Percentiles rank a stretch among this genome's conserved stretches.
Conservation (phyloP, 2,329 filamentous ascomycete genomes). For the Monosporascus cannonballus region DNA sequence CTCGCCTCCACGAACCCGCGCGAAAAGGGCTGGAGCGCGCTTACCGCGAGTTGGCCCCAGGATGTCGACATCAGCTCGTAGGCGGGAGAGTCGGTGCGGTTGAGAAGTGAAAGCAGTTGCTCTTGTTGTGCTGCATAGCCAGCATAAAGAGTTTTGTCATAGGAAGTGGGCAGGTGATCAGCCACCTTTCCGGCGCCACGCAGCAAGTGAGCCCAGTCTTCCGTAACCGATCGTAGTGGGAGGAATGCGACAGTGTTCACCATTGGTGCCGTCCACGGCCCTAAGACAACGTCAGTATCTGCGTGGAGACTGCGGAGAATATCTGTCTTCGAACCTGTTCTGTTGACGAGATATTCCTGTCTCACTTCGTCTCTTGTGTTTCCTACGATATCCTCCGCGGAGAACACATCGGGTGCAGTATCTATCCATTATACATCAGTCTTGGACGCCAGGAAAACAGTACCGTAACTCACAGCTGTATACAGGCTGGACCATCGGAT, state of each 20-base stretch:
- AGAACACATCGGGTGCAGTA: constrained; percentile 17
- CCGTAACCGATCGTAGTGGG: constrained; percentile 14
- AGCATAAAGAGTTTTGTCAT: constrained; percentile 17
- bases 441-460: not conserved
- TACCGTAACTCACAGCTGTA: constrained; percentile 15
- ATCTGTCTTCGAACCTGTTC: constrained; percentile 13
- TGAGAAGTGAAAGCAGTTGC: constrained; percentile 16
- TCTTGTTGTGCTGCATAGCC: constrained; percentile 18
- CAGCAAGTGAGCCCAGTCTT: constrained; percentile 7
- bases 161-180: constrained; percentile 14
- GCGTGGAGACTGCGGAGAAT: not conserved
- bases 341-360: constrained; percentile 18
- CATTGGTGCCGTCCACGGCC: constrained; percentile 23
- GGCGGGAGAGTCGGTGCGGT: constrained; percentile 14
- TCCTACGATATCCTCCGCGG: constrained; percentile 19
- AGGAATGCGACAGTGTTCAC: constrained; percentile 24
- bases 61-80: constrained; percentile 26
- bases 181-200: constrained; percentile 5
- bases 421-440: constrained; percentile 9
- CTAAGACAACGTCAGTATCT: constrained; percentile 9
- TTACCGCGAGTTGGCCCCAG: constrained; percentile 25
- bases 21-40: constrained; percentile 35
- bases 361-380: constrained; percentile 12
- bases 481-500: constrained; percentile 22
- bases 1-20: constrained; percentile 35